Evolutionary conservation across 148 eudicot genomes (phyloP).

Genomic region (Polygonum maritimum): DNA sequence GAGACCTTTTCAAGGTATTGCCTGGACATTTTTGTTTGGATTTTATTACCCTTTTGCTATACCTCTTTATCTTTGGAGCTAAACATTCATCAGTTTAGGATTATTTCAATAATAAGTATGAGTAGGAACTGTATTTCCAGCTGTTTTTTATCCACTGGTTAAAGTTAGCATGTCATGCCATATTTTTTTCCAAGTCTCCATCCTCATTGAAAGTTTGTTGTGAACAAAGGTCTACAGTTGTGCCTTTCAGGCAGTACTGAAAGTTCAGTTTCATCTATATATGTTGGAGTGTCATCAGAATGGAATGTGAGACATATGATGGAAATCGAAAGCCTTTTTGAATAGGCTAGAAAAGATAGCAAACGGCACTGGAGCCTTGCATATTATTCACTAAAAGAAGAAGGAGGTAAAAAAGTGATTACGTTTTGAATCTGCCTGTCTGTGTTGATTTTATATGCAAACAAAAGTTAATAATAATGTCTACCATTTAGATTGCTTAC

Average conservation of each 20-base stretch:
- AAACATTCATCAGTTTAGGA: neutral
- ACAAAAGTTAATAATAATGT: neutral
- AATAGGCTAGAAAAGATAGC: neutral
- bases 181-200: neutral
- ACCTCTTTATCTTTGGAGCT: neutral
- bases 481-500: neutral
- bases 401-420: neutral
- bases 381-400: neutral
- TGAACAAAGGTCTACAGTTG: neutral
- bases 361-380: neutral
- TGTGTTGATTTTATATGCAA: neutral
- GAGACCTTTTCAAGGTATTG: constrained; percentile 1
- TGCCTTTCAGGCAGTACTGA: neutral
- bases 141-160: neutral
- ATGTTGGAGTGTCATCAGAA: neutral
- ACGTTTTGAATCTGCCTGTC: neutral
- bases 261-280: neutral
- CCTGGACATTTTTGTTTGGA: neutral
- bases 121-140: neutral
- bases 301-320: neutral
- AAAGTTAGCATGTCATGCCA: neutral
- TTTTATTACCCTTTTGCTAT: neutral
- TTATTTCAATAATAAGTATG: neutral
- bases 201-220: neutral
- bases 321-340: neutral